Conservation (phyloP, 768 basidiomycete species). For the Amanita molliuscula region DNA sequence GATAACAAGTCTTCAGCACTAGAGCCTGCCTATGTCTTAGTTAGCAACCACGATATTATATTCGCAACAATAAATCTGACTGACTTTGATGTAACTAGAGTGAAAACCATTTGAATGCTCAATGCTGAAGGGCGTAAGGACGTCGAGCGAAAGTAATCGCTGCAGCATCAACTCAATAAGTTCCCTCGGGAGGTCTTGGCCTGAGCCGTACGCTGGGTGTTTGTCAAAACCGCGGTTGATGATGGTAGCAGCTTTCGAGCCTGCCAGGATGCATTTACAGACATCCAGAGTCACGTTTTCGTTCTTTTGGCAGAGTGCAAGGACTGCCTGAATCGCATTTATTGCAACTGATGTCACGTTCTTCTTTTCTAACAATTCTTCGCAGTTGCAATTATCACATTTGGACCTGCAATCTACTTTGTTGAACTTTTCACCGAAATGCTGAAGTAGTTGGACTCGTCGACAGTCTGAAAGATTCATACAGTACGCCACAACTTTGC, state of each 20-base stretch:
- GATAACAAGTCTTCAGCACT: slow-evolving; percentile 19
- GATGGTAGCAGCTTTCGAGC: slow-evolving; percentile 39
- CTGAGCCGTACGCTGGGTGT: slow-evolving; percentile 43
- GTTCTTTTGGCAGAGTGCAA: slow-evolving; percentile 28
- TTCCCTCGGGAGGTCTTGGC: slow-evolving; percentile 35
- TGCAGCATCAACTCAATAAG: slow-evolving; percentile 60
- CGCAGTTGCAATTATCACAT: slow-evolving; percentile 78
- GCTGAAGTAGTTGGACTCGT: slow-evolving; percentile 76
- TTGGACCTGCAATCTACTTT: slow-evolving; percentile 48
- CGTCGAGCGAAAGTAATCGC: slow-evolving; percentile 38
- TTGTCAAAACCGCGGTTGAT: slow-evolving; percentile 36
- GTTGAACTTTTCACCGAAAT: slow-evolving; percentile 80
- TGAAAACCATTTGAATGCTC: slow-evolving; percentile 36
- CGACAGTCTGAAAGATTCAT: slow-evolving; percentile 77
- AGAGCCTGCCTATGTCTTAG: slow-evolving; percentile 22
- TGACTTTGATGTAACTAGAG: slow-evolving; percentile 42
- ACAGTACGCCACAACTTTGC: slow-evolving; percentile 72
- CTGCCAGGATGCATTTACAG: slow-evolving; percentile 55
- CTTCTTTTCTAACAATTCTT: slow-evolving; percentile 29
- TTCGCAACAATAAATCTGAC: slow-evolving; percentile 1
- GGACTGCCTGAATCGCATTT: slow-evolving; percentile 48
- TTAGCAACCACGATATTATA: background rate
- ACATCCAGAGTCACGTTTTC: slow-evolving; percentile 51
- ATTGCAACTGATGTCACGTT: slow-evolving; percentile 57
- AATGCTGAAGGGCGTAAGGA: slow-evolving; percentile 37